These are phyloP conservation scores for Rhodotorula diobovata DNA, from an alignment of 768 basidiomycete species.

Conservation along the genomic window DNA sequence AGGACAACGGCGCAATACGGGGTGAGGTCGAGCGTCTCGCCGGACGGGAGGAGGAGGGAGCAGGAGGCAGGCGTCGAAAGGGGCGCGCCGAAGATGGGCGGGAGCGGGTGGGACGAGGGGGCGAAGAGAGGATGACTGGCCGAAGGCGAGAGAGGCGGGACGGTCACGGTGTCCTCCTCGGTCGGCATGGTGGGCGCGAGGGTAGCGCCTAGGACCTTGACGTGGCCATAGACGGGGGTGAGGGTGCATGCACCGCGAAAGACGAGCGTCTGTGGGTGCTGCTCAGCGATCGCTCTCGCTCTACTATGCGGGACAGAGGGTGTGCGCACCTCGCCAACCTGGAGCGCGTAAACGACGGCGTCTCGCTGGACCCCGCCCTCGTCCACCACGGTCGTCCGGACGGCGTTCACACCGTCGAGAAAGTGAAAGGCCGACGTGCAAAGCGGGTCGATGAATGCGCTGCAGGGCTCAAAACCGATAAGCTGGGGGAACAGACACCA, in stretches of 20 bases:
- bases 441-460: slow-evolving; percentile 28
- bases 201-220: slow-evolving; percentile 59
- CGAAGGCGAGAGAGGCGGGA: neutral
- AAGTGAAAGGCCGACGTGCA: slow-evolving; percentile 23
- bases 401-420: neutral
- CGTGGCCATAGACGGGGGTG: slow-evolving; percentile 59
- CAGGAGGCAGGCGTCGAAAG: neutral
- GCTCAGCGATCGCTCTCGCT: too few species aligned
- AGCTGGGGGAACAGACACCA: too few species aligned
- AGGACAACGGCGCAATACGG: slow-evolving; percentile 34
- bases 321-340: slow-evolving; percentile 24
- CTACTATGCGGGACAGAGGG: neutral
- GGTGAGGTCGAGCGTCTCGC: slow-evolving; percentile 1
- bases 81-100: slow-evolving; percentile 51
- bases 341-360: slow-evolving; percentile 37
- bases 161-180: neutral
- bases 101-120: slow-evolving; percentile 72
- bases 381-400: slow-evolving; percentile 53
- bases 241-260: slow-evolving; percentile 66
- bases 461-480: too few species aligned
- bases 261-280: slow-evolving; percentile 59
- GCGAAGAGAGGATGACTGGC: slow-evolving; percentile 60
- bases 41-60: slow-evolving; percentile 10
- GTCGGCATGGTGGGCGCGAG: slow-evolving; percentile 31
- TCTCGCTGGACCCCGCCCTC: slow-evolving; percentile 48